A percentile compares a stretch with the other conserved stretches of the same genome.
Evolutionary conservation across 805 yeast genomes (phyloP).

Genomic region (Wickerhamiella sergipiensis): DNA sequence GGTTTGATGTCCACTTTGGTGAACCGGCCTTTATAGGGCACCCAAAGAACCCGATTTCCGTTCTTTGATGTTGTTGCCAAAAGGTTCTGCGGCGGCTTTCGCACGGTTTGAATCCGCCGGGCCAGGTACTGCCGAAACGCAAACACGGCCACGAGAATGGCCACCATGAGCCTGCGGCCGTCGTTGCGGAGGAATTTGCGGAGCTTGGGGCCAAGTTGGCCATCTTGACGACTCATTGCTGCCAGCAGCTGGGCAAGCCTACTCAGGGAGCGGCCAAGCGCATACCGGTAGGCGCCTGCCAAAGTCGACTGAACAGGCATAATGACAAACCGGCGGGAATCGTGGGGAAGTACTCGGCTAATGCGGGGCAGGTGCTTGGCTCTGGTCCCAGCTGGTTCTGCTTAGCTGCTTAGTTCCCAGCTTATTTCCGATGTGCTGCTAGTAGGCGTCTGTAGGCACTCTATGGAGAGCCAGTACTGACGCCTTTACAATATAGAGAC

Average conservation of each 20-base stretch:
- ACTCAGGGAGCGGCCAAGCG: neutral
- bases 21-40: constrained; percentile 9
- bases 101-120: neutral
- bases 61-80: neutral
- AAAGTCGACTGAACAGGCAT: neutral
- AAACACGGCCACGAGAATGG: neutral
- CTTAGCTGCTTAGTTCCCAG: too few species aligned
- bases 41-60: constrained; percentile 11
- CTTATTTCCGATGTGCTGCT: too few species aligned
- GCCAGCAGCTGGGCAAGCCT: neutral
- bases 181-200: neutral
- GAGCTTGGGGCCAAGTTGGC: neutral
- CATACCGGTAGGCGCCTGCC: neutral
- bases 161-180: neutral
- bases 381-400: too few species aligned
- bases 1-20: constrained; percentile 5
- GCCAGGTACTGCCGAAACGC: neutral
- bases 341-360: neutral
- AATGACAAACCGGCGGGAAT: neutral
- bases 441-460: too few species aligned
- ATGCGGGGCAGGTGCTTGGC: neutral
- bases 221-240: neutral
- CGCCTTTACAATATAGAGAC: too few species aligned
- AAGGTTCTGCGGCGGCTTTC: neutral
- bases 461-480: too few species aligned